phyloP scores from a whole-genome alignment of 192 early-diverging fungal genomes.

The Entophlyctis luteolus region DNA sequence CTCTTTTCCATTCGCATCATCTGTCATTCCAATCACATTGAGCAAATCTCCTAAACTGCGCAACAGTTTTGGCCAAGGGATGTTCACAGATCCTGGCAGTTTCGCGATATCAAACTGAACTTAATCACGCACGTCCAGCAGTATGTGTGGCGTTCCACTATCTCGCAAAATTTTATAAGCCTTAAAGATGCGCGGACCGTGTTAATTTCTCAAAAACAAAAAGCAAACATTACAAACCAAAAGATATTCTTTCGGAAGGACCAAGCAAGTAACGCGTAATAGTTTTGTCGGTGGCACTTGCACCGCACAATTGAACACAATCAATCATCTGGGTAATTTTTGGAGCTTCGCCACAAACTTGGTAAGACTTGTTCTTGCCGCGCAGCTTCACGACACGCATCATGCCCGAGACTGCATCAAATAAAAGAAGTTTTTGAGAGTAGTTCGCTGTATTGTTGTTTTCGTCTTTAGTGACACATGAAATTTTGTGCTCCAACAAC shows the following conservation, averaged over 20 bases:
- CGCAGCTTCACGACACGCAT: conserved; percentile 82
- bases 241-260: conserved; percentile 41
- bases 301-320: conserved; percentile 90
- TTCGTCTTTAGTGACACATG: no score
- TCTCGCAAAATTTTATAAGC: conserved; percentile 47
- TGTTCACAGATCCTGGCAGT: conserved; percentile 66
- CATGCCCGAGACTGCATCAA: conserved; percentile 69
- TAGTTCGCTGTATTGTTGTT: conserved; percentile 27
- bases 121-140: conserved; percentile 85
- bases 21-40: conserved; percentile 28
- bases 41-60: conserved; percentile 8
- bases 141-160: conserved; percentile 52
- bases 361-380: conserved; percentile 63
- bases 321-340: conserved; percentile 79
- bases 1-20: no score
- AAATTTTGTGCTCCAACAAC: no score
- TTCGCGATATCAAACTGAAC: conserved; percentile 81
- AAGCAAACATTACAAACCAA: not conserved
- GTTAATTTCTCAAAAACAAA: not conserved
- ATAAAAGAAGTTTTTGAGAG: conserved; percentile 66
- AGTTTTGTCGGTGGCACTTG: conserved; percentile 68
- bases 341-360: conserved; percentile 81
- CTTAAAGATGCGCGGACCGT: no score
- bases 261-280: conserved; percentile 32
- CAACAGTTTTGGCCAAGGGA: conserved; percentile 35